Percentiles rank a stretch among this genome's conserved stretches.
Conservation (phyloP, 257 asterid genomes). For the Mentha longifolia region DNA sequence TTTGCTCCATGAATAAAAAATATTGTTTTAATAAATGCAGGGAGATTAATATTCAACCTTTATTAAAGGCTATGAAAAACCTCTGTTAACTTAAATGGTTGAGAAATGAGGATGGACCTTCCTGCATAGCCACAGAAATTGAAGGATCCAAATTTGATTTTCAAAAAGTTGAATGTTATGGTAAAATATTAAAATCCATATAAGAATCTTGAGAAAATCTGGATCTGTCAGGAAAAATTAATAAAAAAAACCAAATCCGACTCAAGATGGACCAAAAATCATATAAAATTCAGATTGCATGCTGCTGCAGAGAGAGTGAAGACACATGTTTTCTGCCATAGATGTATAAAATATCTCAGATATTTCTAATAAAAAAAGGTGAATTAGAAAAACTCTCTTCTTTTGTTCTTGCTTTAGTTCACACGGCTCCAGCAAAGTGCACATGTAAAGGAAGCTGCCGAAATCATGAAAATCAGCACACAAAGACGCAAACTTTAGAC, state of each 20-base stretch:
- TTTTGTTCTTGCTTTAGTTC: background rate
- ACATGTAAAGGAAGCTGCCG: background rate
- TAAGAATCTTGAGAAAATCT: conserved; percentile 26
- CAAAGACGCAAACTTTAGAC: background rate
- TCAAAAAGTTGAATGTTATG: background rate
- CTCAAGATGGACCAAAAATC: background rate
- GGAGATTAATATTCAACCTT: background rate
- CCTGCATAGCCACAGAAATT: background rate
- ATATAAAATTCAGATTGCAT: conserved; percentile 21
- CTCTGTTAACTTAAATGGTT: background rate
- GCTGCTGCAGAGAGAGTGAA: background rate
- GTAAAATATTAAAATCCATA: background rate
- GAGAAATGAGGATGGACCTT: background rate
- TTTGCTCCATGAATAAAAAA: background rate
- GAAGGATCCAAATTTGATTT: background rate
- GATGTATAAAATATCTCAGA: conserved; percentile 26
- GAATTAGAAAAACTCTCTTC: background rate
- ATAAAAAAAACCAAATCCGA: conserved; percentile 7
- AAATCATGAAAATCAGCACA: conserved; percentile 9
- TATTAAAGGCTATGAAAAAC: background rate
- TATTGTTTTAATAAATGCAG: background rate
- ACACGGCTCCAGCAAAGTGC: background rate
- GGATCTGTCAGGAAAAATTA: conserved; percentile 16
- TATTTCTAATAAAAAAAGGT: background rate
- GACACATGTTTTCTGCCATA: background rate